Evolutionary conservation across 306 rosid species (phyloP).

Genomic region (Argentina anserina): DNA sequence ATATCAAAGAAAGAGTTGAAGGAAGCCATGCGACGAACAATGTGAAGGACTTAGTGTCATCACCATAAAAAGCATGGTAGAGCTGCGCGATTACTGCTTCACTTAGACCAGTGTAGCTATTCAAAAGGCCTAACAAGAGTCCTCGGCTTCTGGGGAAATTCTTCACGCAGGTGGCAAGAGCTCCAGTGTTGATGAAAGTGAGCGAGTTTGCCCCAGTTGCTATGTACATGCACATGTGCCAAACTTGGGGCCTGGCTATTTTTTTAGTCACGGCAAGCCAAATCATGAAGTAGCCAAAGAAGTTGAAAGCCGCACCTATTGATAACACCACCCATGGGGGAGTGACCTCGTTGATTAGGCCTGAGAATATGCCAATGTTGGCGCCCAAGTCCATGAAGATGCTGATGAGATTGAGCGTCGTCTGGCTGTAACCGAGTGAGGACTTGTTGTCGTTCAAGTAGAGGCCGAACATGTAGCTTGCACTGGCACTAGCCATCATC

Average conservation of each 20-base stretch:
- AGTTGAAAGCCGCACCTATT: slow-evolving; percentile 21
- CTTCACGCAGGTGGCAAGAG: slow-evolving; percentile 22
- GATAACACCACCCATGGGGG: slow-evolving; percentile 24
- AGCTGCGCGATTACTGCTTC: slow-evolving; percentile 17
- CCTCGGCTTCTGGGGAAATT: slow-evolving; percentile 25
- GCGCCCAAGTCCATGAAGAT: slow-evolving; percentile 32
- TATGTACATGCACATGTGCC: slow-evolving; percentile 30
- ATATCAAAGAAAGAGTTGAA: slow-evolving; percentile 1
- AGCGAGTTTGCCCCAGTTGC: slow-evolving; percentile 23
- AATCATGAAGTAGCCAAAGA: slow-evolving; percentile 31
- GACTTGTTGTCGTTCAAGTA: slow-evolving; percentile 27
- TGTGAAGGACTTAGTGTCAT: slow-evolving; percentile 22
- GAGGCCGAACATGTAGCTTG: slow-evolving; percentile 29
- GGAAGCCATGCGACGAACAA: slow-evolving; percentile 30
- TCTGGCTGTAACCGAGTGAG: slow-evolving; percentile 24
- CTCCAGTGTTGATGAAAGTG: slow-evolving; percentile 23
- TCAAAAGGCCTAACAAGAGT: slow-evolving; percentile 19
- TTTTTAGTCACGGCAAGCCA: slow-evolving; percentile 25
- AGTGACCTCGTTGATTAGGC: slow-evolving; percentile 22
- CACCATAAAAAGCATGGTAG: slow-evolving; percentile 23
- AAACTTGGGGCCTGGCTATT: slow-evolving; percentile 7
- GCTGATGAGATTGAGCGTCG: slow-evolving; percentile 22
- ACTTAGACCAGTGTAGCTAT: slow-evolving; percentile 25
- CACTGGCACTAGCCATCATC: slow-evolving; percentile 24
- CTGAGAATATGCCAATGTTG: slow-evolving; percentile 18